Percentiles rank a stretch among this genome's conserved stretches.
Conservation (phyloP, 2,329 filamentous ascomycete species). For the Ambrosiella xylebori region DNA sequence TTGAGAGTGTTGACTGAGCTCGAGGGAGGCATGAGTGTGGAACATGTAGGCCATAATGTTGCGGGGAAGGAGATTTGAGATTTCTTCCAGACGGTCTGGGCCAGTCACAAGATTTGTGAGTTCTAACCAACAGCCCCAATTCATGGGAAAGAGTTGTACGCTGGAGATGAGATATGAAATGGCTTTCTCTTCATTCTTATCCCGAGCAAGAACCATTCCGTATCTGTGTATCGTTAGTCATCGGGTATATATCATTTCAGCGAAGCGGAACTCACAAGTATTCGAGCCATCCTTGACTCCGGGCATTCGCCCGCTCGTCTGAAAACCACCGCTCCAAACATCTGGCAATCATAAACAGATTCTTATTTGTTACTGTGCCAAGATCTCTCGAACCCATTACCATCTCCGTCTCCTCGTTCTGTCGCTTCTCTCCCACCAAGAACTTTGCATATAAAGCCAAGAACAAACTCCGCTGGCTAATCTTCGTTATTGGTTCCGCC, state of each 20-base stretch:
- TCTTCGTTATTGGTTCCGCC: constrained; percentile 26
- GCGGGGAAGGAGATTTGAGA: constrained; percentile 58
- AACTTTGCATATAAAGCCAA: constrained; percentile 84
- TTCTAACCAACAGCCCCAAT: constrained; percentile 96
- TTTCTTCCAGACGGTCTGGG: constrained; percentile 64
- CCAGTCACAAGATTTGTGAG: constrained; percentile 64
- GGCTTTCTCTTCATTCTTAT: constrained; percentile 75
- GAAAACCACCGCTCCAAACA: constrained; percentile 69
- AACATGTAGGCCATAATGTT: constrained; percentile 93
- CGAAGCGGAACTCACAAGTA: constrained; percentile 37
- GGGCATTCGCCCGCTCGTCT: constrained; percentile 42
- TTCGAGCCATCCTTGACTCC: constrained; percentile 83
- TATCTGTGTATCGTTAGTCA: constrained; percentile 33
- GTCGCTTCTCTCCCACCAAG: constrained; percentile 85
- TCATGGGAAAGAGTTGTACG: constrained; percentile 79
- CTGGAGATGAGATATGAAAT: constrained; percentile 76
- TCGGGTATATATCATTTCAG: background rate
- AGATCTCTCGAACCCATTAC: constrained; percentile 85
- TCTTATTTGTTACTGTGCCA: constrained; percentile 69
- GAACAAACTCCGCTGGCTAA: constrained; percentile 88
- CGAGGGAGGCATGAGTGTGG: constrained; percentile 75
- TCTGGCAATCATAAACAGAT: constrained; percentile 57
- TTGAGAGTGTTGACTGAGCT: constrained; percentile 72
- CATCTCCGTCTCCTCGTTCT: constrained; percentile 94
- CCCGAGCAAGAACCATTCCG: constrained; percentile 74